Base-by-base conservation (phyloP, 2,329 filamentous ascomycete genomes). In the Ophiocordyceps sinensis region DNA sequence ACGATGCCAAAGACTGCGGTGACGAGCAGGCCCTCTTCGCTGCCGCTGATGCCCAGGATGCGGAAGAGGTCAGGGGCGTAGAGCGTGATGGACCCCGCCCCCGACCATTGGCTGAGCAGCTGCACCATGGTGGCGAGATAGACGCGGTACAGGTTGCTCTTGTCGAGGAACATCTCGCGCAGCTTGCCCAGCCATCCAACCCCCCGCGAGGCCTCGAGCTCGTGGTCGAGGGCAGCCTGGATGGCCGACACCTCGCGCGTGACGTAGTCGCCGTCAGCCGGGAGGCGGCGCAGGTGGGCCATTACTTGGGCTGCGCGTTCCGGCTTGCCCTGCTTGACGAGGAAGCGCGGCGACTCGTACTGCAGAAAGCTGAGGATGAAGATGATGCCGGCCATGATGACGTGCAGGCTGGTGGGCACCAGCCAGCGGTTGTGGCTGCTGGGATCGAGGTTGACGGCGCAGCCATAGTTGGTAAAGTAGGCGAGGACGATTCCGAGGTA, bases 401-500 rank as follows among this genome's bases (percentile, higher is more conserved):
- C 67, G 55, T 89, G 83, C 43, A 88, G 65, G 49, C 76, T 78
- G 35, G 81, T 85, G 0, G 84, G 83, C 0, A 85, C 72, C 36
- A 82, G 68, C 73, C 73, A 77, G 46, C 69, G 66, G 41, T 64
- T 63, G 43, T 65, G 60, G 3, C 62, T 65, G n/a, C 55, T 50
- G 38, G 66, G 62, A 21, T 61, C 57, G 19, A 77, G 60, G 54
- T 75, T 62, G 36, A 75, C 41, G 43, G 67, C 57, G 41, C 62
- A 66, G 43, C 77, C 77, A 53, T 79, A 82, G 57, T 79, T 82
- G 44, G 80, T 75, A 51, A 86, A 88, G 62, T 87, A 89, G 9
- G 80, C 82, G 14, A 88, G 67, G 51, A 88, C 81, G 45, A 87
- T 85, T 21, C 82, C 84, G 41, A 84, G 60, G 53, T 88, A 88